A percentile compares a stretch with the other conserved stretches of the same genome.
These are phyloP conservation scores for Cajanus cajan DNA, from an alignment of 306 rosid genomes.

Conservation along the genomic window DNA sequence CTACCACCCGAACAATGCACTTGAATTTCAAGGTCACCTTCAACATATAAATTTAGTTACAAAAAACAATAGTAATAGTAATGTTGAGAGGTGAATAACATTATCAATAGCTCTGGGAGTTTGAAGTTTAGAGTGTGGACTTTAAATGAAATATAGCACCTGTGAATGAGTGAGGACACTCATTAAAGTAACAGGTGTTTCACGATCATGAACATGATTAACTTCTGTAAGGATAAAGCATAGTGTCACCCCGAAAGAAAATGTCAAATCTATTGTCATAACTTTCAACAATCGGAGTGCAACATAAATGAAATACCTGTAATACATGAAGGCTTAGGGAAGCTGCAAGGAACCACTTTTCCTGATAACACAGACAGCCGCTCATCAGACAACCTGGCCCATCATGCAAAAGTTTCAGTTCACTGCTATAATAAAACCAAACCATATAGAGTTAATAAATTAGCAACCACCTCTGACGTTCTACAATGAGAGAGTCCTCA, in stretches of 20 bases:
- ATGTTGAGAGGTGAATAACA: background rate
- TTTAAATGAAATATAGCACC: slow-evolving; percentile 39
- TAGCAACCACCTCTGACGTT: slow-evolving; percentile 56
- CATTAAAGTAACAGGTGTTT: slow-evolving; percentile 48
- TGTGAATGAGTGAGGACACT: slow-evolving; percentile 51
- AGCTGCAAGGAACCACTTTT: slow-evolving; percentile 42
- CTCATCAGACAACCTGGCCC: slow-evolving; percentile 46
- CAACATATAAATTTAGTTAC: background rate
- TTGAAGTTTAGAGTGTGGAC: background rate
- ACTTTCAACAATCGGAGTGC: background rate
- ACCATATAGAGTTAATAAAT: slow-evolving; percentile 17
- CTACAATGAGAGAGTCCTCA: slow-evolving; percentile 39
- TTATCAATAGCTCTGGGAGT: background rate
- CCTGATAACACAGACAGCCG: slow-evolving; percentile 32
- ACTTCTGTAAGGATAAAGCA: slow-evolving; percentile 40
- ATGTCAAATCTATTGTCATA: background rate
- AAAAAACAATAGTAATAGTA: background rate
- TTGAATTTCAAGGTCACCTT: slow-evolving; percentile 63
- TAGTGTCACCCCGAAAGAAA: slow-evolving; percentile 11
- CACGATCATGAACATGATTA: slow-evolving; percentile 31
- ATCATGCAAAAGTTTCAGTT: background rate
- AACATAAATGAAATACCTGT: slow-evolving; percentile 51
- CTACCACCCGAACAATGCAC: slow-evolving; percentile 63
- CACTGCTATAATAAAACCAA: background rate
- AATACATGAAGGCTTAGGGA: slow-evolving; percentile 36